Percentiles rank a stretch among this genome's conserved stretches.
Evolutionary conservation across 805 yeast genomes (phyloP).

Genomic region (Yamadazyma ubonensis): DNA sequence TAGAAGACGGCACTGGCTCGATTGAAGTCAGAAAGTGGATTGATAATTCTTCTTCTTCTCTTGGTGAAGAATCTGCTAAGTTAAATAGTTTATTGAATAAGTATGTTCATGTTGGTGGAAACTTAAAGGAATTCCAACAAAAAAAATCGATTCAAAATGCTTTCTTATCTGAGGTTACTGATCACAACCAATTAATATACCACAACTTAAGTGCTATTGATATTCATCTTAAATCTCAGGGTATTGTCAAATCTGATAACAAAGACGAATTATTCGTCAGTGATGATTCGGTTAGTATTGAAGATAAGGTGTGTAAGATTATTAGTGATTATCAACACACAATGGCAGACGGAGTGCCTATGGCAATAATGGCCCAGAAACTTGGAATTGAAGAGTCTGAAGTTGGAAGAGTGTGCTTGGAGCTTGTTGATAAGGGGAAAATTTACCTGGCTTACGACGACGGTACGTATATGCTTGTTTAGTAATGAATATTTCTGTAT

Average conservation of each 20-base stretch:
- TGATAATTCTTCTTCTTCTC: constrained; percentile 23
- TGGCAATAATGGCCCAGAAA: constrained; percentile 56
- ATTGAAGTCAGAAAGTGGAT: constrained; percentile 66
- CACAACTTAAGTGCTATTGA: constrained; percentile 66
- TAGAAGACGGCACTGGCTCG: constrained; percentile 77
- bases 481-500: constrained; percentile 7
- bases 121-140: constrained; percentile 55
- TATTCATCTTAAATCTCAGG: constrained; percentile 54
- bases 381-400: constrained; percentile 50
- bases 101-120: constrained; percentile 56
- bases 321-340: constrained; percentile 50
- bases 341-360: constrained; percentile 78
- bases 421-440: constrained; percentile 64
- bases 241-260: constrained; percentile 28
- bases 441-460: constrained; percentile 72
- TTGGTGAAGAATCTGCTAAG: constrained; percentile 30
- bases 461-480: constrained; percentile 55
- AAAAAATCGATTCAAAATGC: constrained; percentile 67
- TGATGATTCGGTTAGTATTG: constrained; percentile 11
- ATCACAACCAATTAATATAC: constrained; percentile 66
- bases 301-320: constrained; percentile 49
- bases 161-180: constrained; percentile 52
- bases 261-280: constrained; percentile 32
- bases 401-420: constrained; percentile 49
- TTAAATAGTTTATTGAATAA: constrained; percentile 46